These are phyloP conservation scores for Seminavis robusta DNA, from an alignment of 108 stramenopile genomes.

Conservation along the genomic window DNA sequence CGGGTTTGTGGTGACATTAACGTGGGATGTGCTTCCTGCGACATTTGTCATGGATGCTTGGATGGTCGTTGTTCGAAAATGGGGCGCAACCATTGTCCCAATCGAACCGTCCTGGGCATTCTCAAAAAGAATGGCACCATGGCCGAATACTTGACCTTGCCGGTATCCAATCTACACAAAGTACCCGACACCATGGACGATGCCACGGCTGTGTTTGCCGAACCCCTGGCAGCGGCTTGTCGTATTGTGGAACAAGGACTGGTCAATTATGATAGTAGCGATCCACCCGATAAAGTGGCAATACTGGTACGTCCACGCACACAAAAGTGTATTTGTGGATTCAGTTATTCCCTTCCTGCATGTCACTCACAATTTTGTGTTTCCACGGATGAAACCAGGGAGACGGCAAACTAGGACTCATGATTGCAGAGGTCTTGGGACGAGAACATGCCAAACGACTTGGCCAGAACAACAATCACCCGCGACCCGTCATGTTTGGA, in stretches of 20 bases:
- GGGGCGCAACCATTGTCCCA: slow-evolving; percentile 70
- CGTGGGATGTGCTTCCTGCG: slow-evolving; percentile 53
- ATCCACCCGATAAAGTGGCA: slow-evolving; percentile 43
- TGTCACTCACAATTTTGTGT: too few relatives aligned
- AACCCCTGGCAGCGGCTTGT: slow-evolving; percentile 80
- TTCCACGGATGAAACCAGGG: too few relatives aligned
- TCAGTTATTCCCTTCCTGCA: too few relatives aligned
- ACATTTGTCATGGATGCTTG: slow-evolving; percentile 31
- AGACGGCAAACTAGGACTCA: slow-evolving; percentile 75
- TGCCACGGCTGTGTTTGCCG: slow-evolving; percentile 69
- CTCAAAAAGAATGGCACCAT: slow-evolving; percentile 68
- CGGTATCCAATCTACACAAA: slow-evolving; percentile 57
- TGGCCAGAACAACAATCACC: neutral
- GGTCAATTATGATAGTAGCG: slow-evolving; percentile 26
- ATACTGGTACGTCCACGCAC: too few relatives aligned
- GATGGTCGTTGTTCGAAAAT: slow-evolving; percentile 24
- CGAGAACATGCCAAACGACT: slow-evolving; percentile 36
- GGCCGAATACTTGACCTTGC: slow-evolving; percentile 68
- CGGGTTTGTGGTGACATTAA: slow-evolving; percentile 78
- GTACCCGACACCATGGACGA: slow-evolving; percentile 52
- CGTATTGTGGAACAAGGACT: slow-evolving; percentile 69
- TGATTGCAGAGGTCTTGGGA: slow-evolving; percentile 73
- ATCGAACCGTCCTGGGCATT: slow-evolving; percentile 71
- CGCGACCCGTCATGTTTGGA: slow-evolving; percentile 58
- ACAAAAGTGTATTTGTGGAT: too few relatives aligned